Percentiles rank a stretch among this genome's conserved stretches.
phyloP scores from a whole-genome alignment of 2,329 filamentous ascomycete species.

The Fonsecaea pedrosoi region DNA sequence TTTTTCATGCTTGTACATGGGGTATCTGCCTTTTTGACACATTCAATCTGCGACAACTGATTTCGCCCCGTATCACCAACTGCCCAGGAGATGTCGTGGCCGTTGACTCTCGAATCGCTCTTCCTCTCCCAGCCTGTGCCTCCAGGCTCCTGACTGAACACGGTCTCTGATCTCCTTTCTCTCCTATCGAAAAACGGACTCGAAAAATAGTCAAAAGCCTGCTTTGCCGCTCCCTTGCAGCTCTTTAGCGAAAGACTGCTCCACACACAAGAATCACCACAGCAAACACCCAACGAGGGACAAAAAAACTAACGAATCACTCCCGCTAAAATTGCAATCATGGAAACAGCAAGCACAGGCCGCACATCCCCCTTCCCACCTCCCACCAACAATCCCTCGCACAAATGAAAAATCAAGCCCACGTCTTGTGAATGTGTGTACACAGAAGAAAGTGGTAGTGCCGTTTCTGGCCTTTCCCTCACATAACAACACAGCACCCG shows the following conservation, averaged over 20 bases:
- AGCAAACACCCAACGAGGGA: not conserved
- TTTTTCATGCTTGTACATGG: conserved; percentile 1
- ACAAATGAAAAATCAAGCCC: conserved; percentile 28
- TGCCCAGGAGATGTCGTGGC: not conserved
- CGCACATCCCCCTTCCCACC: not conserved
- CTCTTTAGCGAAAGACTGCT: not conserved
- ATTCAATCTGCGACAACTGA: not conserved
- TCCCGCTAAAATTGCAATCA: conserved; percentile 37
- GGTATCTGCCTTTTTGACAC: not conserved
- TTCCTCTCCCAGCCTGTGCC: not conserved
- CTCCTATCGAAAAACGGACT: not conserved
- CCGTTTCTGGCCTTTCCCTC: conserved; percentile 42
- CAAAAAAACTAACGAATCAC: conserved; percentile 28
- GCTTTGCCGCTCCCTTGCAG: conserved; percentile 1
- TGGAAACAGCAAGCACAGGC: conserved; percentile 18
- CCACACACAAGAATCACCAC: conserved; percentile 4
- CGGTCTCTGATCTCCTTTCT: not conserved
- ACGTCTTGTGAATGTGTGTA: conserved; percentile 16
- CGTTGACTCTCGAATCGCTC: not conserved
- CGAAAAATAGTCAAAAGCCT: not conserved
- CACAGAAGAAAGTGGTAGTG: conserved; percentile 17
- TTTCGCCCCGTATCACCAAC: not conserved
- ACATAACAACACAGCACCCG: conserved; percentile 79
- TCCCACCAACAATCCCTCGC: conserved; percentile 2
- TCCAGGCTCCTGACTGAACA: not conserved